These are phyloP conservation scores for Heteromeles arbutifolia DNA, from an alignment of 306 rosid genomes.

Conservation along the genomic window DNA sequence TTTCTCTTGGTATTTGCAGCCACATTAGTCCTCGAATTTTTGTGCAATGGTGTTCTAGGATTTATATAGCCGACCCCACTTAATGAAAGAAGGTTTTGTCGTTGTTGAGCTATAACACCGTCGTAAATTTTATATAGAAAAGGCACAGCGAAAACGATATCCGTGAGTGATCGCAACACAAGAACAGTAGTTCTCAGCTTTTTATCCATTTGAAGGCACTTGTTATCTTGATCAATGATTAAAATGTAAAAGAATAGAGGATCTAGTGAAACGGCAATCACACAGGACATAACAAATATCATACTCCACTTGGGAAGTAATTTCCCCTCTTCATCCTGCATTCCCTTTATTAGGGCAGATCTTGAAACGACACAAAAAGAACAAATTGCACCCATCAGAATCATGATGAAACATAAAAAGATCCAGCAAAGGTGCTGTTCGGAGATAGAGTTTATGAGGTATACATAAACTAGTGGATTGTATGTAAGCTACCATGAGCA, in stretches of 20 bases:
- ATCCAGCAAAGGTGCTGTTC: too few relatives aligned
- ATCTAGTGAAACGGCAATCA: constrained; percentile 23
- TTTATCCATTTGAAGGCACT: constrained; percentile 22
- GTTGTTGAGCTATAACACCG: too few relatives aligned
- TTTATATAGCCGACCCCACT: too few relatives aligned
- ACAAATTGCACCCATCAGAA: too few relatives aligned
- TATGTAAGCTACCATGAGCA: too few relatives aligned
- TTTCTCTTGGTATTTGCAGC: too few relatives aligned
- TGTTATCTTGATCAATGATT: constrained; percentile 3
- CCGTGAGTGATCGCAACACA: background rate
- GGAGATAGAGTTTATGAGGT: too few relatives aligned
- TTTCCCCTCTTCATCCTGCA: background rate
- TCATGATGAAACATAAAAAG: too few relatives aligned
- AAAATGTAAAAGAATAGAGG: constrained; percentile 31
- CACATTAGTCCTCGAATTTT: too few relatives aligned
- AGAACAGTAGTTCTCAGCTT: constrained; percentile 10
- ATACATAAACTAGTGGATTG: too few relatives aligned
- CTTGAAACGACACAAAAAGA: background rate
- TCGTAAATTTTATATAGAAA: background rate
- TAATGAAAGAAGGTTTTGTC: too few relatives aligned
- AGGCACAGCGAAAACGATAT: constrained; percentile 8
- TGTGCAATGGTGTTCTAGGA: too few relatives aligned
- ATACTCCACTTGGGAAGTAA: background rate
- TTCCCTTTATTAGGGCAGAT: background rate
- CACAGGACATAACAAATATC: constrained; percentile 19